Evolutionary conservation across 2,329 filamentous ascomycete species (phyloP).

Genomic region (Cladorrhinum sp.): DNA sequence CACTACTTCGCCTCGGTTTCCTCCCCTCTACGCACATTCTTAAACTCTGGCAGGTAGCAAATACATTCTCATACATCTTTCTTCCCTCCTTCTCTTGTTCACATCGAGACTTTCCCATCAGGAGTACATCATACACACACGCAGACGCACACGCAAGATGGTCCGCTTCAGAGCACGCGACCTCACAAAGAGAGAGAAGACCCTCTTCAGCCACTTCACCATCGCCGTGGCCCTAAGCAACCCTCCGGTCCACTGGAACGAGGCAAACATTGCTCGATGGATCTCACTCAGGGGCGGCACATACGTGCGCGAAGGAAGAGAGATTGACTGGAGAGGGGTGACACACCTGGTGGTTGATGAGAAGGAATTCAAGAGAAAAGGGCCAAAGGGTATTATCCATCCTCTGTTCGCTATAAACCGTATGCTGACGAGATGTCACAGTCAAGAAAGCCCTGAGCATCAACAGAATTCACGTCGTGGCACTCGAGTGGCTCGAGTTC

Average conservation of each 20-base stretch:
- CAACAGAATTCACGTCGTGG: constrained; percentile 40
- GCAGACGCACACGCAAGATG: background rate
- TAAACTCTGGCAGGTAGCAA: background rate
- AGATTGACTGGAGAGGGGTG: constrained; percentile 48
- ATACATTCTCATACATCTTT: background rate
- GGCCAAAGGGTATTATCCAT: constrained; percentile 36
- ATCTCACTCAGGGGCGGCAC: constrained; percentile 58
- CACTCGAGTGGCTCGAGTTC: constrained; percentile 53
- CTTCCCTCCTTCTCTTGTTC: background rate
- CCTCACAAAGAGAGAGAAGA: constrained; percentile 16
- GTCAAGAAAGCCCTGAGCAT: constrained; percentile 39
- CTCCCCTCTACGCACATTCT: background rate
- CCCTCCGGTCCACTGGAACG: constrained; percentile 35
- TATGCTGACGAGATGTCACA: constrained; percentile 9
- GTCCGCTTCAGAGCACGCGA: background rate
- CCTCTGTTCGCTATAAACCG: too few species aligned
- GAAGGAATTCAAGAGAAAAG: constrained; percentile 54
- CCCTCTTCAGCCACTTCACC: constrained; percentile 26
- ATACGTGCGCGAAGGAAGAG: constrained; percentile 41
- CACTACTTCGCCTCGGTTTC: too few species aligned
- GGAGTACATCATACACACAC: background rate
- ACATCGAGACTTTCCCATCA: background rate
- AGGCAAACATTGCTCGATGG: constrained; percentile 64
- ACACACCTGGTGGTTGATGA: constrained; percentile 72
- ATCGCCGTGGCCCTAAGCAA: constrained; percentile 43